A percentile compares a stretch with the other conserved stretches of the same genome.
phyloP scores from a whole-genome alignment of 108 stramenopile species.

The Discostella pseudostelligera region DNA sequence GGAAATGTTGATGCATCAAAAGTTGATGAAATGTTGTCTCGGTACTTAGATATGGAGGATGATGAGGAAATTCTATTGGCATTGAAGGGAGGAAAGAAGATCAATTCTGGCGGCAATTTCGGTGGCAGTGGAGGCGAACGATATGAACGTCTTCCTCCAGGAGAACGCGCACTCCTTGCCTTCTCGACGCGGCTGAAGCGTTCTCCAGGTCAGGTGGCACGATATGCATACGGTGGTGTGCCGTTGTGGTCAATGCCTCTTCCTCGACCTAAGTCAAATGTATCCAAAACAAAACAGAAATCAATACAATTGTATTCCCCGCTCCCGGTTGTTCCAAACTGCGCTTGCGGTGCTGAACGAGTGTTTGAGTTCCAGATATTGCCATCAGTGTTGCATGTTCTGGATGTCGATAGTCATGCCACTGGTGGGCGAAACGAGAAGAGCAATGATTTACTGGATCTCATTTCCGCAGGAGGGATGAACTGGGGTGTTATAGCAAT shows the following conservation, averaged over 20 bases:
- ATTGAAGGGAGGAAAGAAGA: conserved; percentile 38
- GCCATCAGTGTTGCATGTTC: conserved; percentile 70
- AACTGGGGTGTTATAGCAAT: conserved; percentile 83
- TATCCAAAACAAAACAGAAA: conserved; percentile 4
- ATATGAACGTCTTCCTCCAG: conserved; percentile 71
- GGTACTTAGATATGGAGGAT: conserved; percentile 85
- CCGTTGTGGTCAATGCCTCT: conserved; percentile 86
- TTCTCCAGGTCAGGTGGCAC: conserved; percentile 70
- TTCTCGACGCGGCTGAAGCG: conserved; percentile 73
- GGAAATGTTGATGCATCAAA: conserved; percentile 55
- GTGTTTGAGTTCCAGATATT: conserved; percentile 74
- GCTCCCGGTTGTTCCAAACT: conserved; percentile 44
- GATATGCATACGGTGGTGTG: conserved; percentile 74
- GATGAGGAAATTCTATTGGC: conserved; percentile 73
- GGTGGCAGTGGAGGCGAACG: conserved; percentile 55
- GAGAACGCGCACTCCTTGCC: conserved; percentile 62
- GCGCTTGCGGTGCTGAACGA: conserved; percentile 52
- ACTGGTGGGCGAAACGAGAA: background rate
- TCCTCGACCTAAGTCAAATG: conserved; percentile 7
- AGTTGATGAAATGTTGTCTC: conserved; percentile 73
- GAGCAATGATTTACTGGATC: conserved; percentile 16
- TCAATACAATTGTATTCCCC: background rate
- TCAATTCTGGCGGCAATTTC: background rate
- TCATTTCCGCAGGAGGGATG: conserved; percentile 62
- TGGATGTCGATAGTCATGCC: conserved; percentile 64